Conservation (phyloP, 352 stramenopile species). For the Pythium coloratum region DNA sequence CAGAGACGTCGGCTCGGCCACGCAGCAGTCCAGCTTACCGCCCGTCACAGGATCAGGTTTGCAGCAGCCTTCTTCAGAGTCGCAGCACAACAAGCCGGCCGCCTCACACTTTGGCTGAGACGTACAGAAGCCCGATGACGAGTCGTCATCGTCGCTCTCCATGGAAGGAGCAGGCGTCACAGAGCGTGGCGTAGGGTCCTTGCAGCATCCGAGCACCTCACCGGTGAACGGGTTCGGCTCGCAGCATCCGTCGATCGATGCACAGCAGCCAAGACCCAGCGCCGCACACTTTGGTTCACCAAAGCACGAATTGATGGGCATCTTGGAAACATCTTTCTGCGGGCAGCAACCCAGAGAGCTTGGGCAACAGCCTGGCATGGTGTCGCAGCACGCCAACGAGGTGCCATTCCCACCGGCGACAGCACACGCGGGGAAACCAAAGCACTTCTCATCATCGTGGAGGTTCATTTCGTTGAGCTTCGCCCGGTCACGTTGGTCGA, state of each 20-base stretch:
- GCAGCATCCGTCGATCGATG: constrained; percentile 71
- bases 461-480: constrained; percentile 32
- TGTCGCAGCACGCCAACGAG: constrained; percentile 59
- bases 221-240: constrained; percentile 48
- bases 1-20: constrained; percentile 7
- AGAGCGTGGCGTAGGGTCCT: constrained; percentile 39
- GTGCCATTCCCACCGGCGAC: constrained; percentile 59
- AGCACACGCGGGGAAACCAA: constrained; percentile 59
- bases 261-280: constrained; percentile 63
- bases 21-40: constrained; percentile 45
- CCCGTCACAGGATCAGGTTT: constrained; percentile 29
- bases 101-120: constrained; percentile 42
- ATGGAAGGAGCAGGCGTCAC: constrained; percentile 3
- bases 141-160: neutral
- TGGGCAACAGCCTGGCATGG: constrained; percentile 71
- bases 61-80: constrained; percentile 45
- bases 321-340: constrained; percentile 33
- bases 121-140: constrained; percentile 30
- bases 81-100: constrained; percentile 48
- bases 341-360: constrained; percentile 66
- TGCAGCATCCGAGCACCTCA: constrained; percentile 61
- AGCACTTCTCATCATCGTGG: constrained; percentile 55
- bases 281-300: constrained; percentile 61
- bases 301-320: constrained; percentile 65
- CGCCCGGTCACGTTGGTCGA: constrained; percentile 41